Evolutionary conservation across 2,329 filamentous ascomycete species (phyloP), one percentile per base, ranked within the genome.

Genomic region (Zasmidium cellare): DNA sequence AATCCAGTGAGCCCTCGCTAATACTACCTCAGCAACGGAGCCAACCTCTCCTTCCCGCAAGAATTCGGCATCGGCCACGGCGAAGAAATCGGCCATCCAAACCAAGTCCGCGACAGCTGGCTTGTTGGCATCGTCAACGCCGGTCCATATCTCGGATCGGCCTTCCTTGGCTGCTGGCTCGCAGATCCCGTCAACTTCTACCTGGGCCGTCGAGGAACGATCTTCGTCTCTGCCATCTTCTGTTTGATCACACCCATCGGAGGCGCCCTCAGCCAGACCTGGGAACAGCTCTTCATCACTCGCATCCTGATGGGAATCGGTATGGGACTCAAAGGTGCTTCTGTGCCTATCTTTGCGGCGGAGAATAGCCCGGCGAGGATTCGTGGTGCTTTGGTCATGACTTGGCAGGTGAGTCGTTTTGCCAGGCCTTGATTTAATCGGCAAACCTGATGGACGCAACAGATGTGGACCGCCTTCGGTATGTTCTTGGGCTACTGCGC

Each of bases 51-150:
- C 2, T 83, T 81, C 64, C 80, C 80, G 9, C 18, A 57, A 6
- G 70, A 65, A 22, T 72, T 73, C 46, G 70, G 69, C 46, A 71
- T 73, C 47, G 60, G 58, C 1, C 58, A 69, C 25, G 56, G 59
- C 48, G 62, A 65, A 3, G 61, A 53, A 38, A 20, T 16, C 9
- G 59, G 47, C 9, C 53, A 53, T 45, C 71, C 70, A 45, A 74
- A 75, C 22, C 76, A 77, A 31, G 70, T 72, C 3, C 72, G 71
- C 41, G 81, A 86, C 65, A 76, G 77, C 18, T 85, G 83, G 78
- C 76, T 89, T 31, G 77, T 89, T n/a, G 88, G 88, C 46, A 73
- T 89, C 2, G 77, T 91, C 60, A 91, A 91, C 61, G 77, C 82
- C 20, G 80, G 76, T 49, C 76, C 82, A 0, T 83, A 86, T 54